Conservation (phyloP, 306 rosid genomes). For the Dicorynia guianensis region DNA sequence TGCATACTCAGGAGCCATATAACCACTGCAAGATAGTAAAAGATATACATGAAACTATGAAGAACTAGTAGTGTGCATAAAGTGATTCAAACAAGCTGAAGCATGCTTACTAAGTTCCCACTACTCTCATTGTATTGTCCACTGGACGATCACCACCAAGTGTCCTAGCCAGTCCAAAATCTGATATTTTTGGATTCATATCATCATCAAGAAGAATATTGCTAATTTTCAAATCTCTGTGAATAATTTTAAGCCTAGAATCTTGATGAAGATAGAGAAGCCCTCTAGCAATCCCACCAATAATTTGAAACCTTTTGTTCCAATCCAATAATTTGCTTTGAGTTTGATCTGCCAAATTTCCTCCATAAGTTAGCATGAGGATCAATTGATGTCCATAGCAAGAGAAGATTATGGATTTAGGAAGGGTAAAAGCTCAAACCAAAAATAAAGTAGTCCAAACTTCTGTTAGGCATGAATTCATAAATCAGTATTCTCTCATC, state of each 20-base stretch:
- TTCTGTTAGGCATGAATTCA: constrained; percentile 34
- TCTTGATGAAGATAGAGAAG: constrained; percentile 53
- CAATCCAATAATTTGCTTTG: constrained; percentile 22
- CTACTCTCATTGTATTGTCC: constrained; percentile 46
- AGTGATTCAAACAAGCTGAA: background rate
- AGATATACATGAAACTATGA: no score
- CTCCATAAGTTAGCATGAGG: background rate
- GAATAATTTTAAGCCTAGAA: constrained; percentile 50
- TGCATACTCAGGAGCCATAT: constrained; percentile 61
- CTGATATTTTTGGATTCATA: constrained; percentile 54
- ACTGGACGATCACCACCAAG: constrained; percentile 36
- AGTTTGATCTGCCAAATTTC: constrained; percentile 2
- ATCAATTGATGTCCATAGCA: background rate
- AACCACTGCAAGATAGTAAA: constrained; percentile 38
- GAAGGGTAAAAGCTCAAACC: background rate
- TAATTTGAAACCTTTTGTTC: constrained; percentile 44
- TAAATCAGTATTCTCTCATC: constrained; percentile 30
- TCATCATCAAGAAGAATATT: constrained; percentile 48
- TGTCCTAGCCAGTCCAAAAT: constrained; percentile 50
- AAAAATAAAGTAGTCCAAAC: constrained; percentile 36
- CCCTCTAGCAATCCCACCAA: constrained; percentile 48
- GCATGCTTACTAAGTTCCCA: constrained; percentile 50
- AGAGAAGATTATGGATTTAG: background rate
- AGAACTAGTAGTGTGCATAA: no score
- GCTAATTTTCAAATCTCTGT: constrained; percentile 50